A percentile compares a stretch with the other conserved stretches of the same genome.
These are phyloP conservation scores for Pestalotiopsis sp. DNA, from an alignment of 2,329 filamentous ascomycete species.

Conservation along the genomic window DNA sequence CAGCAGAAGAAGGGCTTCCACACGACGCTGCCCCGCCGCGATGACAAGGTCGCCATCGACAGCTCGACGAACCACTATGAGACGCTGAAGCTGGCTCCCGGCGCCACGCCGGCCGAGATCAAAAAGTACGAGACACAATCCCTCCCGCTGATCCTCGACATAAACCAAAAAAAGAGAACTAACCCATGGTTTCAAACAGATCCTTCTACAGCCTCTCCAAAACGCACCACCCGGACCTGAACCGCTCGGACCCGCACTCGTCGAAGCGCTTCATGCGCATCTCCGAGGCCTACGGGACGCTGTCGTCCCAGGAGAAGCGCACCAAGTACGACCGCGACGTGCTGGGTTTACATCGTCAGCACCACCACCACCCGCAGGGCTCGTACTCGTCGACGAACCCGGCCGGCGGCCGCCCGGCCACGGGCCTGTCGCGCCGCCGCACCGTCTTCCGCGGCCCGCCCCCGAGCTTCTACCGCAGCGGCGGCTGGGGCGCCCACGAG, in stretches of 20 bases:
- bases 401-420: constrained; percentile 76
- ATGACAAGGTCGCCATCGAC: constrained; percentile 32
- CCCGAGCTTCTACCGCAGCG: constrained; percentile 82
- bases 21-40: constrained; percentile 37
- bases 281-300: constrained; percentile 79
- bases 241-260: constrained; percentile 74
- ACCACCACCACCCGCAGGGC: constrained; percentile 36
- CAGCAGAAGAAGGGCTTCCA: constrained; percentile 41
- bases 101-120: constrained; percentile 75
- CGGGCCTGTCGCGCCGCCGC: constrained; percentile 76
- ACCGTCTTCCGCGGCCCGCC: constrained; percentile 83
- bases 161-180: background rate
- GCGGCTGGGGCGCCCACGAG: constrained; percentile 72
- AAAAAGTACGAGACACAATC: constrained; percentile 65
- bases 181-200: constrained; percentile 34
- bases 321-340: constrained; percentile 78
- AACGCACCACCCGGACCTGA: constrained; percentile 88
- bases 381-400: constrained; percentile 62
- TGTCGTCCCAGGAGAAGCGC: constrained; percentile 74
- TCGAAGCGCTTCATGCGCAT: constrained; percentile 79
- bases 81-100: constrained; percentile 70
- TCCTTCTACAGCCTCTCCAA: constrained; percentile 93
- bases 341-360: constrained; percentile 40
- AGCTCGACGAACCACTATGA: constrained; percentile 73
- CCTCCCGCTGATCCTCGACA: background rate